These are phyloP conservation scores for carrot (Daucus carota) DNA, from an alignment of 129 eudicot genomes.

Conservation along the genomic window DNA sequence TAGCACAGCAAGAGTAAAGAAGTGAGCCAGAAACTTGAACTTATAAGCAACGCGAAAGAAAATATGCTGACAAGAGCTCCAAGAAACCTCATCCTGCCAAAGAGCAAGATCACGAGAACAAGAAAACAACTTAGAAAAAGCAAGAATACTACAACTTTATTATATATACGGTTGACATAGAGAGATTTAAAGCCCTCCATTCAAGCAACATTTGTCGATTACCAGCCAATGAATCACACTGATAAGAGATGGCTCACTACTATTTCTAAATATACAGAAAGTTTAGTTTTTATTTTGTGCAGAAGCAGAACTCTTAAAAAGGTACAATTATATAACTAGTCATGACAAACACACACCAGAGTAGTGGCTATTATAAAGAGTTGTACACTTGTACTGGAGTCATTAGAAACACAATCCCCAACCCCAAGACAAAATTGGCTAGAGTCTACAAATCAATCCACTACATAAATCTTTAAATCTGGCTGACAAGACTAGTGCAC, in stretches of 20 bases:
- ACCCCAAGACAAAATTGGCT: not conserved
- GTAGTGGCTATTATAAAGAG: not conserved
- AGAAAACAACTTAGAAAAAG: conserved; percentile 17
- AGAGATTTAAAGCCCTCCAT: not conserved
- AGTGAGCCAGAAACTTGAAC: conserved; percentile 84
- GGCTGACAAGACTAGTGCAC: not conserved
- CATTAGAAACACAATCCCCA: not conserved
- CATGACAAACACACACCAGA: not conserved
- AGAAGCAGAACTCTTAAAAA: not conserved
- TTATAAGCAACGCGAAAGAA: conserved; percentile 52
- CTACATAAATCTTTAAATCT: not conserved
- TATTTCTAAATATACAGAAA: not conserved
- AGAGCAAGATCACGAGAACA: conserved; percentile 33
- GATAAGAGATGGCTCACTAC: not conserved
- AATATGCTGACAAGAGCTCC: conserved; percentile 55
- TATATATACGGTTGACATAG: not conserved
- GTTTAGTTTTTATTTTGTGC: not conserved
- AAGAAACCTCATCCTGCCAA: conserved; percentile 63
- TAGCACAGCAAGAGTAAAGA: conserved; percentile 80
- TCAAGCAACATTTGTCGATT: not conserved
- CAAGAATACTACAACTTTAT: not conserved
- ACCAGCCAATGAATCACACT: not conserved
- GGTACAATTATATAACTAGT: not conserved
- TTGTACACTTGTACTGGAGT: not conserved
- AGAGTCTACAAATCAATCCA: not conserved